Conservation (phyloP, 2,329 filamentous ascomycete species). For the Cyphellophora attinorum region DNA sequence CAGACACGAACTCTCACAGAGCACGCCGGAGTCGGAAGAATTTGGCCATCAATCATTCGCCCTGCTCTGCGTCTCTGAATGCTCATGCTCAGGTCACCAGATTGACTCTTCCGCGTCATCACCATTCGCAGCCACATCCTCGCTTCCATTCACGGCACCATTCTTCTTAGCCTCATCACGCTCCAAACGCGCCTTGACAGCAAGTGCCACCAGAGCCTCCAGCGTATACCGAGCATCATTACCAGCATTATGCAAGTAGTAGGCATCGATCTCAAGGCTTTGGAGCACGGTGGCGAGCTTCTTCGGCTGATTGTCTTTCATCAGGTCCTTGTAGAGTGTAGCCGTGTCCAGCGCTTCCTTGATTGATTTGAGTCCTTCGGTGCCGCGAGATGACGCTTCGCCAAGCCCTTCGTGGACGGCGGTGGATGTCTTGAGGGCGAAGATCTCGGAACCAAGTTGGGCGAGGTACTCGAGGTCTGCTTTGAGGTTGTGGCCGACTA, state of each 20-base stretch:
- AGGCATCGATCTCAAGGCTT: slow-evolving; percentile 53
- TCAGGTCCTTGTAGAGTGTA: slow-evolving; percentile 47
- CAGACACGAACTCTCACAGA: no score
- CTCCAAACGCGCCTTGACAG: slow-evolving; percentile 26
- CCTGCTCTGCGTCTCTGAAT: no score
- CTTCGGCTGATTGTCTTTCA: slow-evolving; percentile 40
- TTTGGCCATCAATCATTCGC: no score
- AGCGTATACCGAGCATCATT: slow-evolving; percentile 80
- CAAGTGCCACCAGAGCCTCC: slow-evolving; percentile 59
- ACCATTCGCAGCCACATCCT: no score
- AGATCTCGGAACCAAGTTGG: slow-evolving; percentile 51
- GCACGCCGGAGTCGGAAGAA: no score
- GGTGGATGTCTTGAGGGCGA: slow-evolving; percentile 21
- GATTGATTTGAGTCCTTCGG: slow-evolving; percentile 37
- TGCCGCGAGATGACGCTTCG: slow-evolving; percentile 1
- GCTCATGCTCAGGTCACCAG: no score
- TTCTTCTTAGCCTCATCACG: slow-evolving; percentile 14
- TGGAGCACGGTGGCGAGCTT: slow-evolving; percentile 53
- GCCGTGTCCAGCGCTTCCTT: slow-evolving; percentile 64
- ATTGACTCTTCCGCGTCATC: no score
- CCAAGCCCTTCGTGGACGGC: not conserved
- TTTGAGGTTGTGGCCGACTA: slow-evolving; percentile 68
- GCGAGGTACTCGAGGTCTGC: slow-evolving; percentile 61
- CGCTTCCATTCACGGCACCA: no score
- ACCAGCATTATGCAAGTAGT: slow-evolving; percentile 72